These are phyloP conservation scores for Tanacetum coccineum DNA, from an alignment of 129 eudicot species.

Conservation along the genomic window DNA sequence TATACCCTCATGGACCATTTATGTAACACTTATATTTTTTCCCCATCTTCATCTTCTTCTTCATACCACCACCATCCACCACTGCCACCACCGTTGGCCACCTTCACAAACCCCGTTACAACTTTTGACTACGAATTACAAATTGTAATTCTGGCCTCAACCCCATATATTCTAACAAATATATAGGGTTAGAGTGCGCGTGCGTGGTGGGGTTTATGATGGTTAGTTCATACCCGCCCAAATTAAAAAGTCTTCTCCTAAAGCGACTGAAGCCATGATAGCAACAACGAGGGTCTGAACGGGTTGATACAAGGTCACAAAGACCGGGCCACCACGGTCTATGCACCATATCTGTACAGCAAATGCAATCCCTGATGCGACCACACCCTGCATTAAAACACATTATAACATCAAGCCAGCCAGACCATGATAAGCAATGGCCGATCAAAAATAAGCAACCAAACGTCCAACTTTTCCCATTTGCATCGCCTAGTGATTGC, in stretches of 20 bases:
- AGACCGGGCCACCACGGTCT: constrained; percentile 99
- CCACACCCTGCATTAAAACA: constrained; percentile 73
- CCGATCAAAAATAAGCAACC: constrained; percentile 96
- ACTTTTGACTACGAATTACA: no score
- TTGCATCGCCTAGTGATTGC: constrained; percentile 63
- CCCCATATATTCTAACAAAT: no score
- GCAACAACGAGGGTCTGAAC: constrained; percentile 99
- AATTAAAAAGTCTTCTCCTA: constrained; percentile 92
- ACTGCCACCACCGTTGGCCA: no score
- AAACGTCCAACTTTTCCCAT: constrained; percentile 86
- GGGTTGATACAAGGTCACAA: constrained; percentile 97
- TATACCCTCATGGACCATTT: no score
- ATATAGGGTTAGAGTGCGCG: constrained; percentile 6
- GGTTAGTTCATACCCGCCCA: constrained; percentile 75
- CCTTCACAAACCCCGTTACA: no score
- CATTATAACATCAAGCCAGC: constrained; percentile 46
- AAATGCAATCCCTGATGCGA: constrained; percentile 98
- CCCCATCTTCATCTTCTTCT: no score
- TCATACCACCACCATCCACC: no score
- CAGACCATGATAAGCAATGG: constrained; percentile 96
- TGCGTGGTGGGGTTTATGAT: constrained; percentile 26
- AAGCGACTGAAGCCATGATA: constrained; percentile 76
- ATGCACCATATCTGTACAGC: constrained; percentile 99
- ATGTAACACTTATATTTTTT: no score
- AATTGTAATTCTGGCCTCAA: no score